phyloP scores from a whole-genome alignment of 495 filamentous ascomycete species.

The Hypoxylon cercidicola region DNA sequence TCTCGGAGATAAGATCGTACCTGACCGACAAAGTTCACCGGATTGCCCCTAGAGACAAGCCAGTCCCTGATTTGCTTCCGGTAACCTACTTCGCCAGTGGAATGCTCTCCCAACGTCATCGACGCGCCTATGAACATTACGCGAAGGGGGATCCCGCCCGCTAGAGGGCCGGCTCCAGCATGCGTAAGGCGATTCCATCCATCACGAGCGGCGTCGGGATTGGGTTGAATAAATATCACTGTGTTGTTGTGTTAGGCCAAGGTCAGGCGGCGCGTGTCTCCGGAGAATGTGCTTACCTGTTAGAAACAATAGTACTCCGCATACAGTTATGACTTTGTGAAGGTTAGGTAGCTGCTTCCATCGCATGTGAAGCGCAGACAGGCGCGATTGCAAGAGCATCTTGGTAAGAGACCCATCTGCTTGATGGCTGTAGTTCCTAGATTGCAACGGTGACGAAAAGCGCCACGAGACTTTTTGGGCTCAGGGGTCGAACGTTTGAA shows the following conservation, averaged over 20 bases:
- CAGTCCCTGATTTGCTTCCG: conserved; percentile 56
- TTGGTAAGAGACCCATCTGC: conserved; percentile 30
- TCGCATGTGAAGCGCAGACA: conserved; percentile 33
- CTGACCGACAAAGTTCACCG: conserved; percentile 49
- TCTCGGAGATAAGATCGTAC: conserved; percentile 27
- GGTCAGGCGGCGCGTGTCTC: neutral
- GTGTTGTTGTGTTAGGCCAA: conserved; percentile 7
- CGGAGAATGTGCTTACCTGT: conserved; percentile 12
- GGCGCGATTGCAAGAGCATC: conserved; percentile 32
- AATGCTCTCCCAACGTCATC: conserved; percentile 64
- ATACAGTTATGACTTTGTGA: conserved; percentile 30
- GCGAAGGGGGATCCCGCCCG: conserved; percentile 53
- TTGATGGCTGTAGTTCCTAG: conserved; percentile 7
- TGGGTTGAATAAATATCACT: conserved; percentile 35
- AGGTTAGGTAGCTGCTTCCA: conserved; percentile 40
- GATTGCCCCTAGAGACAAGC: conserved; percentile 47
- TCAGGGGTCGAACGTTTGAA: neutral
- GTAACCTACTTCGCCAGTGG: conserved; percentile 64
- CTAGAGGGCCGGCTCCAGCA: conserved; percentile 29
- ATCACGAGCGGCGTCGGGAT: conserved; percentile 31
- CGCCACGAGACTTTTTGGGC: conserved; percentile 5
- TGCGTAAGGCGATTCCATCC: conserved; percentile 35
- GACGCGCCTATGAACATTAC: conserved; percentile 68
- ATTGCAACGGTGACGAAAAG: neutral
- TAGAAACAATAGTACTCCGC: conserved; percentile 18